These are phyloP conservation scores for Globisporangium spinosum DNA, from an alignment of 352 stramenopile species.

Conservation along the genomic window DNA sequence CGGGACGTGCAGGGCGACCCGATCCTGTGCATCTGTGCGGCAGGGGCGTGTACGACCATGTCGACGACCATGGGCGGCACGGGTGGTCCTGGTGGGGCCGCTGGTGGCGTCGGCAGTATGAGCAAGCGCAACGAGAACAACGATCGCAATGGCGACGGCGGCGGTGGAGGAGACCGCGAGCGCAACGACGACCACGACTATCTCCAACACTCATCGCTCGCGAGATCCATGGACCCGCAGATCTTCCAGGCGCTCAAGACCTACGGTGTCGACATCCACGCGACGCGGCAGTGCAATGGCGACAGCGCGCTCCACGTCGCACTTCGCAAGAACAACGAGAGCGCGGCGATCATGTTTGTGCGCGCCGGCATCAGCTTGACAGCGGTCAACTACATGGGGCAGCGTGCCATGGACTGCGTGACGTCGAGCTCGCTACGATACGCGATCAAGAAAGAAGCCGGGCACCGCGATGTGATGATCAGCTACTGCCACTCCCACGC, in stretches of 20 bases:
- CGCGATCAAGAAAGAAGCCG: slow-evolving; percentile 81
- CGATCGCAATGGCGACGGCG: slow-evolving; percentile 23
- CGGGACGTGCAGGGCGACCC: slow-evolving; percentile 60
- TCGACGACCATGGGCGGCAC: slow-evolving; percentile 7
- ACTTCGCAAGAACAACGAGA: slow-evolving; percentile 64
- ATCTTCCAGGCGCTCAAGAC: slow-evolving; percentile 54
- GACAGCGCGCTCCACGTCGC: slow-evolving; percentile 76
- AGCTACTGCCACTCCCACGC: slow-evolving; percentile 83
- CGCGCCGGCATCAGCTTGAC: slow-evolving; percentile 67
- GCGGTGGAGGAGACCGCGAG: slow-evolving; percentile 27
- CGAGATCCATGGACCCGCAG: slow-evolving; percentile 39
- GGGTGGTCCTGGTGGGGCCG: background rate
- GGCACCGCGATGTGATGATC: slow-evolving; percentile 84
- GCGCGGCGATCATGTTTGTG: slow-evolving; percentile 62
- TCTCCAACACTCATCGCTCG: slow-evolving; percentile 22
- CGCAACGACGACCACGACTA: slow-evolving; percentile 21
- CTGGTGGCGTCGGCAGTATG: background rate
- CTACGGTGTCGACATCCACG: slow-evolving; percentile 50
- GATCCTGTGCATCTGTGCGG: slow-evolving; percentile 62
- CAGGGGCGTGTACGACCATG: slow-evolving; percentile 32
- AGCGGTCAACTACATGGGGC: slow-evolving; percentile 49
- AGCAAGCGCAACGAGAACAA: slow-evolving; percentile 8
- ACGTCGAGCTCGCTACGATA: slow-evolving; percentile 67
- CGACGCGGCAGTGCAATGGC: slow-evolving; percentile 52
- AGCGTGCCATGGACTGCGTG: slow-evolving; percentile 74